These are phyloP conservation scores for Aspergillus hiratsukae DNA, from an alignment of 2,329 filamentous ascomycete genomes.

Conservation along the genomic window DNA sequence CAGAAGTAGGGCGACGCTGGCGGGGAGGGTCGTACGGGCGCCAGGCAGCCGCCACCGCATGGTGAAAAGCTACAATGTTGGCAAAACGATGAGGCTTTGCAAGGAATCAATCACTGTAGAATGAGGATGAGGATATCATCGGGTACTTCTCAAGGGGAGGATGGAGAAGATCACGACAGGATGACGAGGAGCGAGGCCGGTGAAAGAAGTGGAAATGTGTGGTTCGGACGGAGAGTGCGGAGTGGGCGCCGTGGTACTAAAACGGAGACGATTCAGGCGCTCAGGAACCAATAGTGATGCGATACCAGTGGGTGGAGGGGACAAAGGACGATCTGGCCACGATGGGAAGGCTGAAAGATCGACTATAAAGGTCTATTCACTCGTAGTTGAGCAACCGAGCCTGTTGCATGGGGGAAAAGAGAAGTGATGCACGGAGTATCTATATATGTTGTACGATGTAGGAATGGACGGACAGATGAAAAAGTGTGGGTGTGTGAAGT, in stretches of 20 bases:
- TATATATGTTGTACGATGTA: background rate
- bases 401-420: constrained; percentile 15
- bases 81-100: background rate
- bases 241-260: background rate
- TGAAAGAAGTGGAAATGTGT: background rate
- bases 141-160: background rate
- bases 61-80: constrained; percentile 38
- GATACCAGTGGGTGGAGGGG: background rate
- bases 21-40: constrained; percentile 50
- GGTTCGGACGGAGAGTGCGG: constrained; percentile 2
- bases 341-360: background rate
- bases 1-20: constrained; percentile 56
- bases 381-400: background rate
- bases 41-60: constrained; percentile 64
- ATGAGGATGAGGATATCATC: background rate
- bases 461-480: background rate
- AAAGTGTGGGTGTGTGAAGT: background rate
- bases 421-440: background rate
- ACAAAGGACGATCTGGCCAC: background rate
- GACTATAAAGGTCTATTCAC: background rate
- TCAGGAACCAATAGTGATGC: background rate
- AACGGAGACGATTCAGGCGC: background rate
- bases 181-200: background rate
- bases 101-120: constrained; percentile 4
- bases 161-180: background rate